A percentile compares a stretch with the other conserved stretches of the same genome.
Conservation (phyloP, 163 green algal species). For the Chlamydomonas reinhardtii region DNA sequence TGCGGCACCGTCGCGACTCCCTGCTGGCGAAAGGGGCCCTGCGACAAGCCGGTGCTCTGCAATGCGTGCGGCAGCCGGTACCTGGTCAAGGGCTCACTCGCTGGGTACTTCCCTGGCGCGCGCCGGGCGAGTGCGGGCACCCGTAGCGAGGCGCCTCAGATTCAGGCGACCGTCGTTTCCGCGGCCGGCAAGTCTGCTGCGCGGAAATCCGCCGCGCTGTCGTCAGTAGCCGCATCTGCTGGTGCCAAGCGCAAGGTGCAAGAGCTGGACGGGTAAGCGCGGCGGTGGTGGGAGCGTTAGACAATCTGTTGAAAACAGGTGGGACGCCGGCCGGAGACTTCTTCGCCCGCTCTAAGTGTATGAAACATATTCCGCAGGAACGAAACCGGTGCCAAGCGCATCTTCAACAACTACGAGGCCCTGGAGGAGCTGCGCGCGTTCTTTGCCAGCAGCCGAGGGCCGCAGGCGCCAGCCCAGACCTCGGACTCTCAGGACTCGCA, state of each 20-base stretch:
- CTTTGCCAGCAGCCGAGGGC: neutral
- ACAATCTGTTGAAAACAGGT: neutral
- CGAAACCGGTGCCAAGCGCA: neutral
- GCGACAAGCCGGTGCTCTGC: constrained; percentile 72
- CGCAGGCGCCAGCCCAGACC: neutral
- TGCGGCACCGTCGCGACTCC: constrained; percentile 31
- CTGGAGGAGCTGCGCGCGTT: constrained; percentile 24
- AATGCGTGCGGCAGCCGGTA: constrained; percentile 76
- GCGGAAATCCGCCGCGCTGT: constrained; percentile 1
- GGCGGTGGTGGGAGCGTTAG: neutral
- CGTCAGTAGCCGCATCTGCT: neutral
- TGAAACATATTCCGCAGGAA: neutral
- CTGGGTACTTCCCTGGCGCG: constrained; percentile 64
- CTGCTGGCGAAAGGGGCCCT: constrained; percentile 49
- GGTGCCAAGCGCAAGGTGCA: constrained; percentile 29
- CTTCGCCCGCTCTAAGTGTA: neutral
- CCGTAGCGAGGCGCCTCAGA: neutral
- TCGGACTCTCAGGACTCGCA: constrained; percentile 14
- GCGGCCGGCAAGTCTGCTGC: too few relatives aligned
- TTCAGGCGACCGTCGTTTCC: neutral
- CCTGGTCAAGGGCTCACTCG: constrained; percentile 65
- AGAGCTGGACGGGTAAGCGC: constrained; percentile 9
- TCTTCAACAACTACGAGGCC: constrained; percentile 32
- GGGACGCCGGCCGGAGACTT: neutral
- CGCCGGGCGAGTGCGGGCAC: neutral